Conservation (phyloP, 2,329 filamentous ascomycete genomes). For the Stachybotrys elegans region DNA sequence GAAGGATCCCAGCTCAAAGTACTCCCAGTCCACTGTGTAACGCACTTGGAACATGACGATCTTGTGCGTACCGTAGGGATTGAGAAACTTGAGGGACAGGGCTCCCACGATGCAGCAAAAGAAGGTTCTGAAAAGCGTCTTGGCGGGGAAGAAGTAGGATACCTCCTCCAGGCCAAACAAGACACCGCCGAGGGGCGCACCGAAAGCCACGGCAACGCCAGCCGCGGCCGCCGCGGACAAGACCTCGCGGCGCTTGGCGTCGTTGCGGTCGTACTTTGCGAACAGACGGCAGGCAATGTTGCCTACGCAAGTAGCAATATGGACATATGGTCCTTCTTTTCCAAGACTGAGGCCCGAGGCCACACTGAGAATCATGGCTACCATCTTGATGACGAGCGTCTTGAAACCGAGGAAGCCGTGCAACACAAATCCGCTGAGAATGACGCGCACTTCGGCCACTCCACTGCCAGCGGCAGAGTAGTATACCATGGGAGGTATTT, state of each 20-base stretch:
- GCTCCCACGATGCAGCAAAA: conserved; percentile 96
- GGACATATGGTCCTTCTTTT: conserved; percentile 95
- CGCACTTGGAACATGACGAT: conserved; percentile 95
- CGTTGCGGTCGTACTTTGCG: conserved; percentile 87
- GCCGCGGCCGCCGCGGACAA: conserved; percentile 89
- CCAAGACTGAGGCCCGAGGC: conserved; percentile 89
- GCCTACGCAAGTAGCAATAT: conserved; percentile 90
- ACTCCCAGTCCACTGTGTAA: conserved; percentile 86
- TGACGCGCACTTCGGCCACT: conserved; percentile 95
- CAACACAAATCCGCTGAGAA: conserved; percentile 94
- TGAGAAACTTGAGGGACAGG: conserved; percentile 86
- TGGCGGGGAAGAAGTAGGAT: conserved; percentile 94
- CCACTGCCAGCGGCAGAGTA: conserved; percentile 95
- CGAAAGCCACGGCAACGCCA: conserved; percentile 91
- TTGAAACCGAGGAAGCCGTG: conserved; percentile 90
- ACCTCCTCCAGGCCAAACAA: conserved; percentile 94
- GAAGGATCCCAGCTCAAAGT: conserved; percentile 84
- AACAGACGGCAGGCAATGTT: conserved; percentile 96
- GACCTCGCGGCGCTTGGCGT: conserved; percentile 88
- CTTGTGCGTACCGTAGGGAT: conserved; percentile 93
- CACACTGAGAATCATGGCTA: conserved; percentile 80
- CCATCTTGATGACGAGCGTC: conserved; percentile 79
- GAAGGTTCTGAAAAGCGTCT: conserved; percentile 95
- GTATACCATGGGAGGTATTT: conserved; percentile 72
- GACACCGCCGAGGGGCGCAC: conserved; percentile 80